Conservation (phyloP, 2,329 filamentous ascomycete species). For the Didymella pomorum region DNA sequence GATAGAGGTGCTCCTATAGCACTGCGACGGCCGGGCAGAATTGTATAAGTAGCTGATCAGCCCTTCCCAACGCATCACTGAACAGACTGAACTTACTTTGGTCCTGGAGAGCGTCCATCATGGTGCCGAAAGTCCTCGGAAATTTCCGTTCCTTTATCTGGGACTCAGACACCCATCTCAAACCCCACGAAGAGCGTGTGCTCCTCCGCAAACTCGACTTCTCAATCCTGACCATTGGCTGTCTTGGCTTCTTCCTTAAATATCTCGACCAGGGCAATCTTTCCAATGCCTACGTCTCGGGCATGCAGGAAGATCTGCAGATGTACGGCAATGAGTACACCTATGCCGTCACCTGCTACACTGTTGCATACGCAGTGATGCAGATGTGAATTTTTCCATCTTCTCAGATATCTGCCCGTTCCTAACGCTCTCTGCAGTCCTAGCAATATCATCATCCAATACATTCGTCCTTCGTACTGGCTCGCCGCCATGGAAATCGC, state of each 20-base stretch:
- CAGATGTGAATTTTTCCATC: neutral
- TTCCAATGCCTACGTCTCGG: neutral
- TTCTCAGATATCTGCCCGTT: neutral
- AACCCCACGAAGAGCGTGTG: slow-evolving; percentile 54
- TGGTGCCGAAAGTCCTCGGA: slow-evolving; percentile 1
- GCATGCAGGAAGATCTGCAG: slow-evolving; percentile 8
- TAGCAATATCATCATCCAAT: slow-evolving; percentile 12
- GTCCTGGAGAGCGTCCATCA: neutral
- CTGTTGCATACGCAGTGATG: slow-evolving; percentile 6
- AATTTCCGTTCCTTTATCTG: slow-evolving; percentile 26
- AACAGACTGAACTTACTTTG: neutral
- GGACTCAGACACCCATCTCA: slow-evolving; percentile 24
- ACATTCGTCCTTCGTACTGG: slow-evolving; percentile 8
- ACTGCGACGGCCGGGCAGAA: neutral
- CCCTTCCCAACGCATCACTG: neutral
- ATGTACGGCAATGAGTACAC: slow-evolving; percentile 14
- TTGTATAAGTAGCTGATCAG: slow-evolving; percentile 1
- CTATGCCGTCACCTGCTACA: slow-evolving; percentile 9
- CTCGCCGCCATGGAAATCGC: slow-evolving; percentile 11
- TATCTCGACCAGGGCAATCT: slow-evolving; percentile 16
- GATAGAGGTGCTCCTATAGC: neutral
- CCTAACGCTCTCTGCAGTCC: neutral
- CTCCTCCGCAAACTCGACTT: slow-evolving; percentile 59
- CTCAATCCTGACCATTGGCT: slow-evolving; percentile 55
- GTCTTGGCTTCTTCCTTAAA: slow-evolving; percentile 20